Base-by-base conservation (phyloP, 495 filamentous ascomycete genomes). In the Penicillium robsamsonii region DNA sequence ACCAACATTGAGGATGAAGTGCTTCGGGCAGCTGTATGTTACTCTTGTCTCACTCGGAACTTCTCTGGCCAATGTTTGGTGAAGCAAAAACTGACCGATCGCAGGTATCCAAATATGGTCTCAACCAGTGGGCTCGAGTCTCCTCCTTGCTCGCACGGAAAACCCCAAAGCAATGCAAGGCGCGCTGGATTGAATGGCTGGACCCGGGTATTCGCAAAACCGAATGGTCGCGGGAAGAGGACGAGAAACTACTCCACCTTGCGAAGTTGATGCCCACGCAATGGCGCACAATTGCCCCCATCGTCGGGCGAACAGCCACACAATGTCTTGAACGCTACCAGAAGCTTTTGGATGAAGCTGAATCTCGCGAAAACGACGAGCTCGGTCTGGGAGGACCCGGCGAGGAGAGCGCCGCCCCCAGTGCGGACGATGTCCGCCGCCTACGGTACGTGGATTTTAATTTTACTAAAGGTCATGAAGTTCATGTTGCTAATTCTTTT, bases 211-310 rank as follows among this genome's bases (percentile, higher is more conserved):
- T 97, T 75, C 89, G 92, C 56, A 97, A 97, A 78, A 92, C 95
- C 65, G 94, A 98, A 70, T 98, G 95, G 95, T 96, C 91, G 57
- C 87, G 92, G 69, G 95, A 98, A 78, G 94, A 98, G 75, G 95
- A 97, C 71, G 95, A 97, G 78, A 97, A 94, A 78, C 79, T 98
- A 48, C 74, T 98, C 63, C 93, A 96, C 69, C 77, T 97, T 60
- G 95, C 94, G 42, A 97, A 97, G 80, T 78, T 98, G 80, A 96
- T 97, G 90, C 94, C 94, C 30, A 97, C 94, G 31, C 94, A 98
- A 80, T 98, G 94, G 94, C 87, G 95, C 63, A 97, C 94, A 35
- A 96, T 97, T 71, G 94, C 94, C 48, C 92, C 93, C 55, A 93
- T 97, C 58, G 94, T 98, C 55, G 94, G 95, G 54, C 83, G 94